Evolutionary conservation across 441 rosid species (phyloP).

Genomic region (Gossypium laxum): DNA sequence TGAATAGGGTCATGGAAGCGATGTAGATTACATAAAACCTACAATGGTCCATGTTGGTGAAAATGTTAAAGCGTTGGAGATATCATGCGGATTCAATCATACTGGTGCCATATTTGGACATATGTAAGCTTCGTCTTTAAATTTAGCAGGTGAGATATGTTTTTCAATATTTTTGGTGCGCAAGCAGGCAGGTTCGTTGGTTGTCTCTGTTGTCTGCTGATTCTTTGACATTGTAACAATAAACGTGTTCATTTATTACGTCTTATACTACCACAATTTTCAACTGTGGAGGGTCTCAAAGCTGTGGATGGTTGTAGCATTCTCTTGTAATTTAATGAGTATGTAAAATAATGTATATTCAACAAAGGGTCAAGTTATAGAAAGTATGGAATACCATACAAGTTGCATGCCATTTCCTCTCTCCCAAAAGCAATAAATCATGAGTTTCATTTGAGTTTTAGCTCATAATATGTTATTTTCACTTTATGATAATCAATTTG

Average conservation of each 20-base stretch:
- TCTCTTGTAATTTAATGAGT: not conserved
- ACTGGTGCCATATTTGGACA: conserved; percentile 64
- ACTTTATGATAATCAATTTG: not conserved
- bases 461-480: not conserved
- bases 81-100: conserved; percentile 89
- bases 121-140: conserved; percentile 11
- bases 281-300: not conserved
- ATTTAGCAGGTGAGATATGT: not conserved
- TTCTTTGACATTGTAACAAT: not conserved
- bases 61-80: conserved; percentile 51
- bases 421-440: not conserved
- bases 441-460: not conserved
- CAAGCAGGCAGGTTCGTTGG: not conserved
- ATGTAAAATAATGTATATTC: not conserved
- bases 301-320: not conserved
- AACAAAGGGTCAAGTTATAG: not conserved
- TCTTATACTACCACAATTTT: not conserved
- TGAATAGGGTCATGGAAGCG: conserved; percentile 80
- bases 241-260: not conserved
- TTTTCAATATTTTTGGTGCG: not conserved
- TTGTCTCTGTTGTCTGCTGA: not conserved
- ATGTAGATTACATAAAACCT: conserved; percentile 60
- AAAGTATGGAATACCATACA: not conserved
- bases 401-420: not conserved
- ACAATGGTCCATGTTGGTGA: conserved; percentile 37